These are phyloP conservation scores for Colletotrichum musae DNA, from an alignment of 2,329 filamentous ascomycete species.

Conservation along the genomic window DNA sequence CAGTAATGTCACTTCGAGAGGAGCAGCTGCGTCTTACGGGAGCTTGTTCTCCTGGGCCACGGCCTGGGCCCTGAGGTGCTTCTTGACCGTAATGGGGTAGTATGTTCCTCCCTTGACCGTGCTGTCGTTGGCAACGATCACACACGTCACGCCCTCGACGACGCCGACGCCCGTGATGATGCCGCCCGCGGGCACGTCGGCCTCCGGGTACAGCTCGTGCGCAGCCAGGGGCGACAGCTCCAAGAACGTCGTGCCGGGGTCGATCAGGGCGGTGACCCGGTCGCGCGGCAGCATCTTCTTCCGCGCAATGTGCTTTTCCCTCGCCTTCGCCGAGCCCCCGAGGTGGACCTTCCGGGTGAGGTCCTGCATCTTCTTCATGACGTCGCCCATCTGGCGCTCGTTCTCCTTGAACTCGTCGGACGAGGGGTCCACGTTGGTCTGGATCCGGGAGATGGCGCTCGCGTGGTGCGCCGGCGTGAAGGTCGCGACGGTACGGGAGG, in stretches of 20 bases:
- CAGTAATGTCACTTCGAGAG: slow-evolving; percentile 5
- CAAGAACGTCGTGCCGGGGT: slow-evolving; percentile 90
- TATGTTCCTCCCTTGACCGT: slow-evolving; percentile 98
- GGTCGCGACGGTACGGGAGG: slow-evolving; percentile 71
- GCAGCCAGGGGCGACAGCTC: slow-evolving; percentile 95
- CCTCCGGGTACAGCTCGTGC: slow-evolving; percentile 86
- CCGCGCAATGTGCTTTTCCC: slow-evolving; percentile 87
- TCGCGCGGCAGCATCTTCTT: slow-evolving; percentile 97
- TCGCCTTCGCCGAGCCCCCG: slow-evolving; percentile 85
- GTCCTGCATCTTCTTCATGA: slow-evolving; percentile 76
- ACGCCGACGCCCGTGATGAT: slow-evolving; percentile 94
- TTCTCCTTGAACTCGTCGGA: slow-evolving; percentile 89
- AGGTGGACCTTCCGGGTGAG: slow-evolving; percentile 80
- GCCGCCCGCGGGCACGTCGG: slow-evolving; percentile 89
- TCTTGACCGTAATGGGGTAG: slow-evolving; percentile 97
- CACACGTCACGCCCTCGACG: slow-evolving; percentile 90
- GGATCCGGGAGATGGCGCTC: slow-evolving; percentile 84
- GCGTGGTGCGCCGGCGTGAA: slow-evolving; percentile 88
- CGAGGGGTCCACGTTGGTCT: slow-evolving; percentile 80
- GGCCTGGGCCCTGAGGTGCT: slow-evolving; percentile 92
- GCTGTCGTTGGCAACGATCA: slow-evolving; percentile 96
- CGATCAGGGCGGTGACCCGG: slow-evolving; percentile 87
- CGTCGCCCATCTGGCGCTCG: slow-evolving; percentile 80
- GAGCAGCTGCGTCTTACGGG: slow-evolving; percentile 62
- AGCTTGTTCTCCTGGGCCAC: slow-evolving; percentile 90